These are phyloP conservation scores for Yamadazyma taylorii DNA, from an alignment of 1,139 yeast genomes.

Conservation along the genomic window DNA sequence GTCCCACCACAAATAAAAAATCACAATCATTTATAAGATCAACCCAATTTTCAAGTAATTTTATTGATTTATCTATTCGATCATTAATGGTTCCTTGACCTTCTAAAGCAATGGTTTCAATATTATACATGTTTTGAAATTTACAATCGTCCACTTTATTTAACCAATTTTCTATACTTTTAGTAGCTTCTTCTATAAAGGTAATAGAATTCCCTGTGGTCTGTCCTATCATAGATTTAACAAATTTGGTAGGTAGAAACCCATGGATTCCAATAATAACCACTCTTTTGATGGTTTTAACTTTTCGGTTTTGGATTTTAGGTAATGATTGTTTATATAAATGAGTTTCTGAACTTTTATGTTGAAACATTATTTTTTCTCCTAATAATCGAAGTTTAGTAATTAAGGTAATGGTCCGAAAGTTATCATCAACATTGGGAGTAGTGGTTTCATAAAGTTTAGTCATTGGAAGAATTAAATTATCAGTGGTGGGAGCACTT, in stretches of 20 bases:
- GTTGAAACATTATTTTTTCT: constrained; percentile 31
- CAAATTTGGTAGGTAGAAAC: constrained; percentile 79
- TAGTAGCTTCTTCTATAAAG: constrained; percentile 35
- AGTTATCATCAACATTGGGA: constrained; percentile 27
- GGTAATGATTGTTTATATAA: constrained; percentile 25
- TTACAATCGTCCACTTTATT: constrained; percentile 22
- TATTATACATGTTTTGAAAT: constrained; percentile 22
- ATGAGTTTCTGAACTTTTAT: constrained; percentile 32
- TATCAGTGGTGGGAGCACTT: background rate
- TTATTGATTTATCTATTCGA: constrained; percentile 34
- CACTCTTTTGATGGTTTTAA: constrained; percentile 27
- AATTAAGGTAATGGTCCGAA: constrained; percentile 36
- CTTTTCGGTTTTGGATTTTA: constrained; percentile 18
- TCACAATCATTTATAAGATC: constrained; percentile 37
- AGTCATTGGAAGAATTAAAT: background rate
- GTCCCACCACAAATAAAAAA: constrained; percentile 44
- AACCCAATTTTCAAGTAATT: constrained; percentile 46
- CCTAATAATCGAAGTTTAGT: constrained; percentile 41
- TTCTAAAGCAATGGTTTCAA: constrained; percentile 52
- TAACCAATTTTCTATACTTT: constrained; percentile 43
- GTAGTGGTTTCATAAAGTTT: constrained; percentile 22
- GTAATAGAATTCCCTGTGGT: constrained; percentile 44
- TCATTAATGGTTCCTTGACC: constrained; percentile 51
- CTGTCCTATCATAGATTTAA: constrained; percentile 46
- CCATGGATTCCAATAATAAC: constrained; percentile 74